Percentiles rank a stretch among this genome's conserved stretches.
These are phyloP conservation scores for Clonostachys chloroleuca DNA, from an alignment of 2,329 filamentous ascomycete species.

Conservation along the genomic window DNA sequence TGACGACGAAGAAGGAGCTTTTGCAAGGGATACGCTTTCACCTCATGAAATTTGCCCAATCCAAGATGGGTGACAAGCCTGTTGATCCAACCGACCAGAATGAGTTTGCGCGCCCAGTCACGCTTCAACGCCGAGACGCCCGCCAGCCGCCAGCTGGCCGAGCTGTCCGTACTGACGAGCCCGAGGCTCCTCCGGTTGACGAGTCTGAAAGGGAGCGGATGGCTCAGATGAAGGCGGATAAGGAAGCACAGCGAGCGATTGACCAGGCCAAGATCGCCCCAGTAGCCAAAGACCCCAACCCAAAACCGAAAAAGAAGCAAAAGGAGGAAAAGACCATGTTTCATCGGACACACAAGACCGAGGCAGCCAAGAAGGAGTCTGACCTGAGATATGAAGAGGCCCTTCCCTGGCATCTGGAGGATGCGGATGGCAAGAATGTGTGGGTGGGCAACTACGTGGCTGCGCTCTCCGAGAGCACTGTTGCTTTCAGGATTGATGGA, in stretches of 20 bases:
- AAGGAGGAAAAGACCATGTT: constrained; percentile 84
- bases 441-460: constrained; percentile 92
- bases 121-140: constrained; percentile 84
- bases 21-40: constrained; percentile 81
- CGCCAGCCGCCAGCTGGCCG: constrained; percentile 62
- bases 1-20: constrained; percentile 77
- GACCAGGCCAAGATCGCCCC: constrained; percentile 94
- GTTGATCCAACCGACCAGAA: constrained; percentile 66
- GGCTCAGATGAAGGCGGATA: constrained; percentile 71
- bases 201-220: constrained; percentile 57
- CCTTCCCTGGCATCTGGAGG: constrained; percentile 93
- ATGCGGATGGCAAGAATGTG: constrained; percentile 91
- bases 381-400: constrained; percentile 88
- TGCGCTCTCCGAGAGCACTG: constrained; percentile 79
- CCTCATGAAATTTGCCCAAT: constrained; percentile 72
- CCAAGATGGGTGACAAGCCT: constrained; percentile 52
- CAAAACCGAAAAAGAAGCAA: constrained; percentile 55
- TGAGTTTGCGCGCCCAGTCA: constrained; percentile 83
- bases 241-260: constrained; percentile 79
- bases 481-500: constrained; percentile 70
- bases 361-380: constrained; percentile 72
- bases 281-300: constrained; percentile 54
- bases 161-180: constrained; percentile 55
- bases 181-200: constrained; percentile 38
- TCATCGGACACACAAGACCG: constrained; percentile 72